A percentile compares a stretch with the other conserved stretches of the same genome.
phyloP scores from a whole-genome alignment of 2,329 filamentous ascomycete genomes.

The Chalaropsis ovoidea region DNA sequence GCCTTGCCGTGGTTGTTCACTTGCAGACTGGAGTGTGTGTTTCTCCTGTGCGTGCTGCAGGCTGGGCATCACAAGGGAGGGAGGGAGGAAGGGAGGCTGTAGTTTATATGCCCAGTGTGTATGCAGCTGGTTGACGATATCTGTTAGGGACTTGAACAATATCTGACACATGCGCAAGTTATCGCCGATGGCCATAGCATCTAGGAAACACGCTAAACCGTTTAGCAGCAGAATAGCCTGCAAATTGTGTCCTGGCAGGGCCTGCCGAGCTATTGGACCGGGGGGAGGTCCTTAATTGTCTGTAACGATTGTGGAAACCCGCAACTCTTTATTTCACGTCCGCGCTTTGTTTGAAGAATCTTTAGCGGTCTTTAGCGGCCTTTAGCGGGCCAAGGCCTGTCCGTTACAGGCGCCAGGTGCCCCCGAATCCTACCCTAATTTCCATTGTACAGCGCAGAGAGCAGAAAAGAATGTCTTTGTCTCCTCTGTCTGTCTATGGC shows the following conservation, averaged over 20 bases:
- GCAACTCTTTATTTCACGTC: neutral
- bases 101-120: too few species aligned
- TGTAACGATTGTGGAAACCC: neutral
- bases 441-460: neutral
- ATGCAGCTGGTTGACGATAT: too few species aligned
- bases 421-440: neutral
- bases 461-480: slow-evolving; percentile 15
- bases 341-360: neutral
- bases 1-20: too few species aligned
- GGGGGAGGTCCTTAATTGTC: neutral
- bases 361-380: neutral
- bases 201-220: too few species aligned
- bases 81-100: too few species aligned
- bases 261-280: neutral
- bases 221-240: neutral
- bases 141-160: too few species aligned
- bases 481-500: neutral
- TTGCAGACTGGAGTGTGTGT: too few species aligned
- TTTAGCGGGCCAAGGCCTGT: neutral
- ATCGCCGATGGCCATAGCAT: too few species aligned
- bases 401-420: neutral
- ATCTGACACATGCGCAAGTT: too few species aligned
- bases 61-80: too few species aligned
- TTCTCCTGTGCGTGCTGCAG: too few species aligned
- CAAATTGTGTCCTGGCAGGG: neutral